Evolutionary conservation across 495 filamentous ascomycete species (phyloP), one percentile per base, ranked within the genome.

Genomic region (Darksidea phi): DNA sequence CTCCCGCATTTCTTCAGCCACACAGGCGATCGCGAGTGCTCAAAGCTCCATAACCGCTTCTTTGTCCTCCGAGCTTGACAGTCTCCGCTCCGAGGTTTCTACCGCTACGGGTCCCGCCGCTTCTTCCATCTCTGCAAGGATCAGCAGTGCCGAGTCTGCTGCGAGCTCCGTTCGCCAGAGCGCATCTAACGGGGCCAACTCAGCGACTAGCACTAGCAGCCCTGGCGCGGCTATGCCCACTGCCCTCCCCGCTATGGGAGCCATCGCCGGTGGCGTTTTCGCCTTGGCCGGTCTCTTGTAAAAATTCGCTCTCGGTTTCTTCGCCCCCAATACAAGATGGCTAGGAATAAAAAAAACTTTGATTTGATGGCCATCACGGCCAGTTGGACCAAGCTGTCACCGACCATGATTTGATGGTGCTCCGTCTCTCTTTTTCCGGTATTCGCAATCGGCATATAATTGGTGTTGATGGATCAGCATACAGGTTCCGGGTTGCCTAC

Each of bases 261-360:
- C 50, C 24, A 38, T 59, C 12, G 62, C 56, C 45, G 62, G n/a
- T 41, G 62, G 56, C 46, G 17, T 66, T 50, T 24, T 66, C 21
- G 62, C 49, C 23, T 12, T 52, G n/a, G 62, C 62, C 25, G 62
- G 62, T 50, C n/a, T 66, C 28, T 66, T 66, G 56, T 66, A 60
- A 54, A 61, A 38, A 2, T 17, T 24, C 32, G 21, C 26, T 32
- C 28, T 32, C 10, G 3, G 4, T 32, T 32, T 32, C n/a, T n/a
- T n/a, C n/a, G n/a, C n/a, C n/a, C n/a, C n/a, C n/a, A n/a, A n/a
- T n/a, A n/a, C n/a, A n/a, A n/a, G n/a, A n/a, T n/a, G n/a, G n/a
- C n/a, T n/a, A n/a, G n/a, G n/a, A n/a, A n/a, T n/a, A n/a, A n/a
- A n/a, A n/a, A n/a, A n/a, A n/a, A n/a, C n/a, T n/a, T n/a, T n/a